phyloP scores from a whole-genome alignment of 2,329 filamentous ascomycete species.

The Aspergillus ochraceoroseus region DNA sequence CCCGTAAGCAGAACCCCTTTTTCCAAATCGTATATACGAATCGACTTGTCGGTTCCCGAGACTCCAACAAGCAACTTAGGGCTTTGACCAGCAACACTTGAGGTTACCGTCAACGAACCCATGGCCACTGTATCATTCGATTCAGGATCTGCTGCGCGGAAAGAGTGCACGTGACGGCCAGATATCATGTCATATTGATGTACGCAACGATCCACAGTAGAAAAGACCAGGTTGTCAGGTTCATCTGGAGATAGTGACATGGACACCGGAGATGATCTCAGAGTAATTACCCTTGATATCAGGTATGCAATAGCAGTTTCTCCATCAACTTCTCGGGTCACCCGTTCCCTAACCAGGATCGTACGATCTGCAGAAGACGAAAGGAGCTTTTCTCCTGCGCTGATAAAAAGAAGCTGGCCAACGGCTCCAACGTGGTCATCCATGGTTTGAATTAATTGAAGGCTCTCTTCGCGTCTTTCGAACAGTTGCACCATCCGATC shows the following conservation, averaged over 20 bases:
- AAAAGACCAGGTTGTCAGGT: conserved; percentile 52
- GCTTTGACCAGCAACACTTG: conserved; percentile 52
- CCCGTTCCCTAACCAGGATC: conserved; percentile 72
- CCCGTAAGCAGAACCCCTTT: conserved; percentile 73
- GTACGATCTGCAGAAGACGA: conserved; percentile 88
- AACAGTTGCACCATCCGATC: conserved; percentile 96
- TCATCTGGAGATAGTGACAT: conserved; percentile 67
- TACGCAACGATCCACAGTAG: conserved; percentile 59
- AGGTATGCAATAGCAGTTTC: conserved; percentile 67
- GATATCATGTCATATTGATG: conserved; percentile 58
- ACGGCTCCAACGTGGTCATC: conserved; percentile 88
- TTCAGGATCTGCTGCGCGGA: conserved; percentile 78
- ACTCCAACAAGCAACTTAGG: conserved; percentile 72
- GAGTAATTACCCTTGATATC: conserved; percentile 67
- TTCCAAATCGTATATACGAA: conserved; percentile 78
- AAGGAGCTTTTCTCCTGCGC: conserved; percentile 65
- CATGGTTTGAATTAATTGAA: conserved; percentile 83
- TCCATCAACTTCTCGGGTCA: conserved; percentile 57
- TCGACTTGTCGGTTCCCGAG: conserved; percentile 92
- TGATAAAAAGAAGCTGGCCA: conserved; percentile 67
- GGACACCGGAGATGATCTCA: conserved; percentile 82
- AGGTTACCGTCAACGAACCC: conserved; percentile 63
- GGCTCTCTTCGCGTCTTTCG: conserved; percentile 52
- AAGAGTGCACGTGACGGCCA: conserved; percentile 65
- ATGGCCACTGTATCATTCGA: conserved; percentile 76